A percentile compares a stretch with the other conserved stretches of the same genome.
Conservation (phyloP, 805 yeast genomes). For the Blastobotrys chiropterorum region DNA sequence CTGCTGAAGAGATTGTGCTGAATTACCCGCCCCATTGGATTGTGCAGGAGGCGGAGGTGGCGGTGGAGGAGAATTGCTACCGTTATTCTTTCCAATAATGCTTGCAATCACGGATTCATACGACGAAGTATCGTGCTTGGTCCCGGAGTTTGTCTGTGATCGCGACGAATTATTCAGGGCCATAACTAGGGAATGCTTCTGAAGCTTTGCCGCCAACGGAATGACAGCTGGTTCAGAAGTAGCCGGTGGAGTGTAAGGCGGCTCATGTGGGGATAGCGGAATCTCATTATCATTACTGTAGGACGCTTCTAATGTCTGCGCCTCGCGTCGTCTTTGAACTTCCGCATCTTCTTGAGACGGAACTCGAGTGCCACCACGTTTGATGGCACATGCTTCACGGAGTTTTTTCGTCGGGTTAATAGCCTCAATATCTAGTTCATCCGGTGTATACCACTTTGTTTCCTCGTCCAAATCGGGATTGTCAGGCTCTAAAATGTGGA, state of each 20-base stretch:
- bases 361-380: constrained; percentile 12
- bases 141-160: neutral
- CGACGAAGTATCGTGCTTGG: neutral
- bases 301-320: constrained; percentile 12
- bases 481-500: neutral
- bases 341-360: constrained; percentile 12
- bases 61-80: neutral
- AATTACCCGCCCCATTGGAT: neutral
- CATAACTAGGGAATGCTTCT: neutral
- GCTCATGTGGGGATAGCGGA: constrained; percentile 2
- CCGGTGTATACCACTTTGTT: constrained; percentile 17
- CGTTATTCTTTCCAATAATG: neutral
- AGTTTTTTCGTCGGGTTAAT: neutral
- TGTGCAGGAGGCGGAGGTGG: neutral
- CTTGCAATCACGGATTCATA: neutral
- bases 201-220: neutral
- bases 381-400: constrained; percentile 3
- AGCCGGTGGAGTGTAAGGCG: neutral
- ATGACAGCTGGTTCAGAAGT: neutral
- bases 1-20: neutral
- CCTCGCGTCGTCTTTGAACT: constrained; percentile 13
- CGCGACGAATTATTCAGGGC: neutral
- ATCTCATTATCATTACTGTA: constrained; percentile 7
- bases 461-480: constrained; percentile 11
- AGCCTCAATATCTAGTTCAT: constrained; percentile 5